Conservation (phyloP, 768 basidiomycete species). For the Auriscalpium orientale region DNA sequence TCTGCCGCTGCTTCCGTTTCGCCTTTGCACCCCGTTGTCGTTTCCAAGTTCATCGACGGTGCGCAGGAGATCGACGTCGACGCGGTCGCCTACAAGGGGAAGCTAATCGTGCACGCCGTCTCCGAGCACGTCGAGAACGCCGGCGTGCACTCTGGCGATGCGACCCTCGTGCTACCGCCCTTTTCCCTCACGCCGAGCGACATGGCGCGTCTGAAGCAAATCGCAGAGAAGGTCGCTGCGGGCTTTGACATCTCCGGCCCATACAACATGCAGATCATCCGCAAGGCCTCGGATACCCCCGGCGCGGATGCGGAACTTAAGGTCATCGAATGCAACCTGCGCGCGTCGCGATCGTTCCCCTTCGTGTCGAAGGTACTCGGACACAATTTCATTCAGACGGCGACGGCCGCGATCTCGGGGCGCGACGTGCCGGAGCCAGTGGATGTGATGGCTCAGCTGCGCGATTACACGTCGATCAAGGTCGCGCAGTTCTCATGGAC, state of each 20-base stretch:
- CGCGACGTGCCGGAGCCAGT: constrained; percentile 84
- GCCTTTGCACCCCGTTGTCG: constrained; percentile 93
- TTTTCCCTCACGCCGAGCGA: constrained; percentile 71
- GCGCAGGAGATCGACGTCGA: constrained; percentile 99
- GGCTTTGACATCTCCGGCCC: constrained; percentile 98
- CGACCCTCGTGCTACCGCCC: constrained; percentile 94
- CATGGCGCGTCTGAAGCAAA: constrained; percentile 82
- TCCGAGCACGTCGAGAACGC: constrained; percentile 99
- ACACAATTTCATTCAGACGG: constrained; percentile 94
- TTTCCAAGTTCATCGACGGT: constrained; percentile 97
- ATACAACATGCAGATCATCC: constrained; percentile 99
- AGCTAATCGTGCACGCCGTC: constrained; percentile 88
- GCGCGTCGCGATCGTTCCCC: constrained; percentile 97
- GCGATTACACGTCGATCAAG: constrained; percentile 93
- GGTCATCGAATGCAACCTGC: constrained; percentile 98
- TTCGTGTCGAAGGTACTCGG: constrained; percentile 98
- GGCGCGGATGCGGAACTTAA: constrained; percentile 68
- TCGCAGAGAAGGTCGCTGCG: constrained; percentile 89
- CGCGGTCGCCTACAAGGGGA: constrained; percentile 90
- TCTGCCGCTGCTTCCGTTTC: constrained; percentile 97
- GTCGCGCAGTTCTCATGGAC: constrained; percentile 99
- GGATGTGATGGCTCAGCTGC: constrained; percentile 83
- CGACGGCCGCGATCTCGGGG: constrained; percentile 80
- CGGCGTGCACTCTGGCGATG: constrained; percentile 97
- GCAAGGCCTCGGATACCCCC: constrained; percentile 50